These are phyloP conservation scores for Globisporangium sylvaticum DNA, from an alignment of 352 stramenopile species.

Conservation along the genomic window DNA sequence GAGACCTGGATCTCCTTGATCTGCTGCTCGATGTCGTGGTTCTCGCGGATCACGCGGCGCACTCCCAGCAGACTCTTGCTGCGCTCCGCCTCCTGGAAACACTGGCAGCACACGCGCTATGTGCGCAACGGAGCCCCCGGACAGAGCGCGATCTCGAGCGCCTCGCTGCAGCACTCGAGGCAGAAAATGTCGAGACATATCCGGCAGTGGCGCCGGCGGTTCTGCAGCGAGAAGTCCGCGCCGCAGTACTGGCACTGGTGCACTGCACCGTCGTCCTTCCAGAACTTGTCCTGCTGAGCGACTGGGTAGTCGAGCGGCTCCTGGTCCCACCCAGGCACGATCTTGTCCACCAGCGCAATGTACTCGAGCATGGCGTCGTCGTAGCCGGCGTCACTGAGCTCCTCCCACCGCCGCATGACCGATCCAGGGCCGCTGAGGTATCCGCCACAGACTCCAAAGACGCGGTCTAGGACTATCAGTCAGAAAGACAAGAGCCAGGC, in stretches of 20 bases:
- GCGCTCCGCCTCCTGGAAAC: constrained; percentile 48
- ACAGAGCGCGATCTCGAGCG: constrained; percentile 57
- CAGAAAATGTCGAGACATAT: constrained; percentile 77
- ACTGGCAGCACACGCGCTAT: constrained; percentile 56
- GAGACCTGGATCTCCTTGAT: constrained; percentile 38
- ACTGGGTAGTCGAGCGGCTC: constrained; percentile 44
- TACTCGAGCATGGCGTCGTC: constrained; percentile 59
- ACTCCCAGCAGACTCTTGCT: constrained; percentile 46
- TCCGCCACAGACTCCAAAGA: constrained; percentile 53
- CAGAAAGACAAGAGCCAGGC: background rate
- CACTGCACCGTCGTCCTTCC: constrained; percentile 45
- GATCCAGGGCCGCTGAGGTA: constrained; percentile 38
- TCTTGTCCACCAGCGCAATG: constrained; percentile 47
- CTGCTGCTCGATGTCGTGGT: constrained; percentile 54
- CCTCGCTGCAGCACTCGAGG: constrained; percentile 36
- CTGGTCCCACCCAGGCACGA: constrained; percentile 64
- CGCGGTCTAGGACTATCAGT: constrained; percentile 20
- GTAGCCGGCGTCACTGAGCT: constrained; percentile 33
- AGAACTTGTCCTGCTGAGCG: constrained; percentile 49
- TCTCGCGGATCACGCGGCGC: constrained; percentile 47
- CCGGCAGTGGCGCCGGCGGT: constrained; percentile 66
- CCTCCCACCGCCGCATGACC: constrained; percentile 69
- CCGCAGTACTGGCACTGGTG: constrained; percentile 48
- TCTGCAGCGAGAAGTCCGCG: constrained; percentile 33
- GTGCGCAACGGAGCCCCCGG: constrained; percentile 46